phyloP scores from a whole-genome alignment of 2,329 filamentous ascomycete genomes.

The Talaromyces pinophilus region DNA sequence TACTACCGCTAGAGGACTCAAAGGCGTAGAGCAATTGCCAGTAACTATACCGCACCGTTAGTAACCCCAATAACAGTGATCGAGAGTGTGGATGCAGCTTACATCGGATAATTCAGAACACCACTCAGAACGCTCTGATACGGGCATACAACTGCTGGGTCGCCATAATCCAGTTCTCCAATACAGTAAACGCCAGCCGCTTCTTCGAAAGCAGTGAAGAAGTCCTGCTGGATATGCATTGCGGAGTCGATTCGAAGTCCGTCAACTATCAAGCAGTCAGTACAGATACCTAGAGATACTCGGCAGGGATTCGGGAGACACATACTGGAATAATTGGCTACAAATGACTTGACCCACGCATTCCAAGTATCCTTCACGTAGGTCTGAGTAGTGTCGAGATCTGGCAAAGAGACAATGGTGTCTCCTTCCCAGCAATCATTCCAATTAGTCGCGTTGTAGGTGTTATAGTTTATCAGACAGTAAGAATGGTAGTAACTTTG shows the following conservation, averaged over 20 bases:
- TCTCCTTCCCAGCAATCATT: slow-evolving; percentile 58
- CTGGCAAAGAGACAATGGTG: slow-evolving; percentile 58
- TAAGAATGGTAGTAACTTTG: slow-evolving; percentile 61
- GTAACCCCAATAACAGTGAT: not conserved
- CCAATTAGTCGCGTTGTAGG: slow-evolving; percentile 38
- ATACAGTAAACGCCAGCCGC: slow-evolving; percentile 51
- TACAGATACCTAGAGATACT: not conserved
- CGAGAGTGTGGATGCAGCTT: not conserved
- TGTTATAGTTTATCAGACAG: slow-evolving; percentile 58
- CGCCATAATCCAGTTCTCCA: slow-evolving; percentile 50
- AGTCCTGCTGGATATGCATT: slow-evolving; percentile 50
- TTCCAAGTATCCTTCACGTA: slow-evolving; percentile 55
- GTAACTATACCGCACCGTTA: slow-evolving; percentile 24
- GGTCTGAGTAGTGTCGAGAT: slow-evolving; percentile 58
- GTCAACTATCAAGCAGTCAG: slow-evolving; percentile 40
- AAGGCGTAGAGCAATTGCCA: slow-evolving; percentile 42
- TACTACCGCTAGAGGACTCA: slow-evolving; percentile 37
- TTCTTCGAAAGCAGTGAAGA: slow-evolving; percentile 46
- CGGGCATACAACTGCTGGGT: slow-evolving; percentile 45
- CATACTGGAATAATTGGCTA: slow-evolving; percentile 64
- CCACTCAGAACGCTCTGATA: slow-evolving; percentile 51
- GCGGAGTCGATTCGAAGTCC: slow-evolving; percentile 56
- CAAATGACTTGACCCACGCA: slow-evolving; percentile 59
- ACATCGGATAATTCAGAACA: slow-evolving; percentile 52
- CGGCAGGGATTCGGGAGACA: slow-evolving; percentile 25